Evolutionary conservation across 225 moss, liverwort and hornwort genomes (phyloP), one percentile per base, ranked within the genome.

Genomic region (Anthoceros angustus): DNA sequence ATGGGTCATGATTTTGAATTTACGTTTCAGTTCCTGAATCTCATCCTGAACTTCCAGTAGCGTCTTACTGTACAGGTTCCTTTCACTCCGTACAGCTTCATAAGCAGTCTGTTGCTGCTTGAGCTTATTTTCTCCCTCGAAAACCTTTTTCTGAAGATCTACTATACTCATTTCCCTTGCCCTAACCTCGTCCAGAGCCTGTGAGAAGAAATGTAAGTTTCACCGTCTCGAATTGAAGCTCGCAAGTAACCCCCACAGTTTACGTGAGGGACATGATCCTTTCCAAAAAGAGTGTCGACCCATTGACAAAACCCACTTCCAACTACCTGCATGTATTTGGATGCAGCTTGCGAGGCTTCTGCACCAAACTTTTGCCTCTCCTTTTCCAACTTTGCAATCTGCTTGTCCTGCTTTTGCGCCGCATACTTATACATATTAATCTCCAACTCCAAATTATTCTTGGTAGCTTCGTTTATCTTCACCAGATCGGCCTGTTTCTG

Each of bases 1-100:
- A 69, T 84, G 76, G 24, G 82, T 84, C 89, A 89, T 89, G 0
- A 86, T 71, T 66, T 86, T 89, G 70, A 86, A 81, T 69, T 83
- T 89, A 10, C 82, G 76, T 68, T 86, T 89, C 82, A 86, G 76
- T 66, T 89, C 89, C 32, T 82, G 79, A 61, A 86, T 86, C 45
- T 89, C 79, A 48, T 81, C 80, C 75, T 89, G 86, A 41, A 80
- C 82, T 64, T 84, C 78, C 42, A 89, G 45, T 8, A 86, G 66
- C 25, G 72, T 84, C 46, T 81, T 89, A 45, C 76, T 86, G 8
- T 89, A 82, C 25, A 83, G 23, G 42, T 86, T 89, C 6, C 86
- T 72, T 60, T 89, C 86, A 1, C 69, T 84, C 15, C 75, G 80
- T 49, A 83, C 78, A 9, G 84, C 75, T 68, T 89, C 80, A 55